Percentiles rank a stretch among this genome's conserved stretches.
Evolutionary conservation across 176 grass and related monocot species (phyloP).

Genomic region (Eleusine coracana): DNA sequence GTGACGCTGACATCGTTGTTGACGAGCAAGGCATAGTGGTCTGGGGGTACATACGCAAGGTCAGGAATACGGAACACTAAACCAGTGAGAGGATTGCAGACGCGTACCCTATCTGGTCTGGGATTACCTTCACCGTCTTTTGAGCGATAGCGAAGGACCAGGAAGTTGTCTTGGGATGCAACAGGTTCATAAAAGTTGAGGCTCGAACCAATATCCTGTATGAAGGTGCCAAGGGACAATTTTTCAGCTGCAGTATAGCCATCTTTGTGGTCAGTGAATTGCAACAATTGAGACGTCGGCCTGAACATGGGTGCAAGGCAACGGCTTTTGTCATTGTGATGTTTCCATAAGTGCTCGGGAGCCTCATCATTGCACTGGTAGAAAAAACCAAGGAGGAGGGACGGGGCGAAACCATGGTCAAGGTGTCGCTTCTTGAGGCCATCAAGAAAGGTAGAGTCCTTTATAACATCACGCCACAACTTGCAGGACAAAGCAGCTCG

Average conservation of each 20-base stretch:
- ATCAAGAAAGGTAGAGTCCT: constrained; percentile 23
- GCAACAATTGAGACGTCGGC: constrained; percentile 17
- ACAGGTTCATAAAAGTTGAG: constrained; percentile 44
- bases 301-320: constrained; percentile 37
- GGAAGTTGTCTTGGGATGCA: constrained; percentile 36
- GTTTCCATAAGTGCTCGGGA: constrained; percentile 17
- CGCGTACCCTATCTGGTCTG: neutral
- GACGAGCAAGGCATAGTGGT: constrained; percentile 34
- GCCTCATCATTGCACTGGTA: neutral
- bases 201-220: constrained; percentile 19
- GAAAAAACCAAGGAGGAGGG: constrained; percentile 45
- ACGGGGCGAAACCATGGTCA: constrained; percentile 35
- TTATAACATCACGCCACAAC: constrained; percentile 27
- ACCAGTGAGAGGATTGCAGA: constrained; percentile 37
- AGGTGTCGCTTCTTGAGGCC: neutral
- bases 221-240: constrained; percentile 27
- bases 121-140: neutral
- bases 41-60: neutral
- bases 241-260: neutral
- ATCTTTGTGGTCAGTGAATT: neutral
- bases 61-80: constrained; percentile 5
- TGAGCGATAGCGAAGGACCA: neutral
- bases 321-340: constrained; percentile 27
- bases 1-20: neutral
- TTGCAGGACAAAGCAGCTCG: constrained; percentile 25